Conservation (phyloP, 116 monocot species). For the Posidonia oceanica region DNA sequence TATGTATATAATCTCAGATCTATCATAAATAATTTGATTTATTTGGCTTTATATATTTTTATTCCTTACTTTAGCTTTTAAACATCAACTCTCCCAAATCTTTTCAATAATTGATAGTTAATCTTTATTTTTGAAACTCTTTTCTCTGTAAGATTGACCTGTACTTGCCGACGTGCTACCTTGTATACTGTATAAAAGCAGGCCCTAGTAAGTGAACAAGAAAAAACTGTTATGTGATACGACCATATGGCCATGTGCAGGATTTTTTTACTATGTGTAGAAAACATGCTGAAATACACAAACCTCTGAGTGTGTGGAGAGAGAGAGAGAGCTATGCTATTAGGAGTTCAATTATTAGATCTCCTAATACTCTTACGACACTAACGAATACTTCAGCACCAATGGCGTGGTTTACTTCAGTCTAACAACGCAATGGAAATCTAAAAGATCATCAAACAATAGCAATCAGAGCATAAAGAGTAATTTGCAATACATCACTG, state of each 20-base stretch:
- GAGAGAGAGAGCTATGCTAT: slow-evolving; percentile 38
- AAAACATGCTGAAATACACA: too few relatives aligned
- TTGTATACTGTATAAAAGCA: neutral
- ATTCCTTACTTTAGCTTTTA: too few relatives aligned
- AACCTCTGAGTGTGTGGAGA: too few relatives aligned
- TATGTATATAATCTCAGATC: too few relatives aligned
- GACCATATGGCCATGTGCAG: neutral
- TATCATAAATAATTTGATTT: too few relatives aligned
- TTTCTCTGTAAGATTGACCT: too few relatives aligned
- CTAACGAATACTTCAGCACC: slow-evolving; percentile 72
- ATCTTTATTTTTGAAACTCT: too few relatives aligned
- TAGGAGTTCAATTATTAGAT: slow-evolving; percentile 56
- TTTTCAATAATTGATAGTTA: too few relatives aligned
- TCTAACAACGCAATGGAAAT: neutral
- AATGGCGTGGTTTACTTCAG: slow-evolving; percentile 86
- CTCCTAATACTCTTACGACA: slow-evolving; percentile 54
- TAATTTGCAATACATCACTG: too few relatives aligned
- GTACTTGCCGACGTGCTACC: too few relatives aligned
- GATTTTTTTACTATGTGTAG: too few relatives aligned
- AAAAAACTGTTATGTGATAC: neutral
- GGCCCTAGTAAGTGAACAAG: neutral
- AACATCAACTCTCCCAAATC: too few relatives aligned
- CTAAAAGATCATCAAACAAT: neutral
- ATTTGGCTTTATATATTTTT: slow-evolving; percentile 69
- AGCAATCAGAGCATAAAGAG: neutral